A percentile compares a stretch with the other conserved stretches of the same genome.
phyloP scores from a whole-genome alignment of 768 basidiomycete genomes.

The Boletus eberwhitei region DNA sequence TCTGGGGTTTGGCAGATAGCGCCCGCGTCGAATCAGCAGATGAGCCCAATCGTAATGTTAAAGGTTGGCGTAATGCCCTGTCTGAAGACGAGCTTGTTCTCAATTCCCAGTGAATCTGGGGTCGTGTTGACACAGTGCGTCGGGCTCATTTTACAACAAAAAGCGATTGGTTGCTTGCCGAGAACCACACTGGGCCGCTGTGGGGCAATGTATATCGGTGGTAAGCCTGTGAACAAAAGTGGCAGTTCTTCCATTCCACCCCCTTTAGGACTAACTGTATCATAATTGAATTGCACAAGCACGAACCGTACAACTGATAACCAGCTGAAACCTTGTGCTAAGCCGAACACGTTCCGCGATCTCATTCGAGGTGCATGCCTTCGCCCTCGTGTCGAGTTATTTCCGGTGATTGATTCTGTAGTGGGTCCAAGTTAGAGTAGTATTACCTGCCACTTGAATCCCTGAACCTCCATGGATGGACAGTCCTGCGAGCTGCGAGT shows the following conservation, averaged over 20 bases:
- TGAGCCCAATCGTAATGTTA: neutral
- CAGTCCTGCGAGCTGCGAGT: neutral
- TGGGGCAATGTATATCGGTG: neutral
- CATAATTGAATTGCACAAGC: constrained; percentile 1
- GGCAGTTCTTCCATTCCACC: constrained; percentile 5
- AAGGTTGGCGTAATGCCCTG: neutral
- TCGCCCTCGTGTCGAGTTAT: neutral
- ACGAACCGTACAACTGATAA: neutral
- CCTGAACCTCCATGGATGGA: neutral
- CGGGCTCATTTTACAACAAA: neutral
- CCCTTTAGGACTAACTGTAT: neutral
- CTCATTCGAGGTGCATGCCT: neutral
- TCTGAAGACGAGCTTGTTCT: neutral
- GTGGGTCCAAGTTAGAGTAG: neutral
- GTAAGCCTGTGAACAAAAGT: neutral
- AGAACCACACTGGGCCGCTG: neutral
- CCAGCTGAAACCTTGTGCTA: neutral
- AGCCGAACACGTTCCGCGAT: neutral
- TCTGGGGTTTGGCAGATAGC: neutral
- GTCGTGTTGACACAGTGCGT: neutral
- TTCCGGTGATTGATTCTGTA: neutral
- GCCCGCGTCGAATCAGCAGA: neutral
- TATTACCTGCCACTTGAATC: neutral
- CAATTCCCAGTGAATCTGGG: constrained; percentile 1
- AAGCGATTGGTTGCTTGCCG: neutral